Percentiles rank a stretch among this genome's conserved stretches.
Conservation (phyloP, 345 rosid species). For the Eucalyptus microcorys region DNA sequence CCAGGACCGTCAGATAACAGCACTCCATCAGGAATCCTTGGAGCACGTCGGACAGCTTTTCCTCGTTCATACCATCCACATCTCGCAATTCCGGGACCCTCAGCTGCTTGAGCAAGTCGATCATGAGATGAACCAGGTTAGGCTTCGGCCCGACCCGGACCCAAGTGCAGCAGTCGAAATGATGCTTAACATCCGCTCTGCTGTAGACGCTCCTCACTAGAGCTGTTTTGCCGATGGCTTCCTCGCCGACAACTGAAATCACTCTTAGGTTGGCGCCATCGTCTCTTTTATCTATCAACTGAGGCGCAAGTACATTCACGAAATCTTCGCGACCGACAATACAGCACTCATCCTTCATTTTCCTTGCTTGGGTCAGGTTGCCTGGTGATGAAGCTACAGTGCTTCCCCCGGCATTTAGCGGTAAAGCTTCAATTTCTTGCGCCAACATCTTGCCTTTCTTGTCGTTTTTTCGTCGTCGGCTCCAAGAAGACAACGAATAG, state of each 20-base stretch:
- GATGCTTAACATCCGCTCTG: too few relatives aligned
- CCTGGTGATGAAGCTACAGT: background rate
- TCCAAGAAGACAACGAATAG: background rate
- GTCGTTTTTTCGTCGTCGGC: background rate
- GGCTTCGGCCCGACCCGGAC: too few relatives aligned
- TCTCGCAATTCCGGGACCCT: too few relatives aligned
- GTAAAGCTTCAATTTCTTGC: background rate
- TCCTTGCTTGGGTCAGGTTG: background rate
- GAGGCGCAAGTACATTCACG: background rate
- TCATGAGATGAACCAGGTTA: too few relatives aligned
- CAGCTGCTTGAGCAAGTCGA: too few relatives aligned
- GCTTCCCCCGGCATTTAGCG: background rate
- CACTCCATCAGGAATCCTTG: too few relatives aligned
- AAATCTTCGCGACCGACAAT: background rate
- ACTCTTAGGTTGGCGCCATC: background rate
- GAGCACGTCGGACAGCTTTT: background rate
- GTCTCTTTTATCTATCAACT: background rate
- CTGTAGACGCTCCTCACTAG: too few relatives aligned
- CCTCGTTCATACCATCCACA: background rate
- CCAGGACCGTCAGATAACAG: too few relatives aligned
- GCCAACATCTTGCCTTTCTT: background rate
- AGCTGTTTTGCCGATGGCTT: too few relatives aligned
- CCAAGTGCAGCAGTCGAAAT: too few relatives aligned
- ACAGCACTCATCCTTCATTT: background rate
- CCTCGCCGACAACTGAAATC: background rate